A percentile compares a stretch with the other conserved stretches of the same genome.
Evolutionary conservation across 164 flowering plant species (phyloP).

Genomic region (Hamamelis virginiana): DNA sequence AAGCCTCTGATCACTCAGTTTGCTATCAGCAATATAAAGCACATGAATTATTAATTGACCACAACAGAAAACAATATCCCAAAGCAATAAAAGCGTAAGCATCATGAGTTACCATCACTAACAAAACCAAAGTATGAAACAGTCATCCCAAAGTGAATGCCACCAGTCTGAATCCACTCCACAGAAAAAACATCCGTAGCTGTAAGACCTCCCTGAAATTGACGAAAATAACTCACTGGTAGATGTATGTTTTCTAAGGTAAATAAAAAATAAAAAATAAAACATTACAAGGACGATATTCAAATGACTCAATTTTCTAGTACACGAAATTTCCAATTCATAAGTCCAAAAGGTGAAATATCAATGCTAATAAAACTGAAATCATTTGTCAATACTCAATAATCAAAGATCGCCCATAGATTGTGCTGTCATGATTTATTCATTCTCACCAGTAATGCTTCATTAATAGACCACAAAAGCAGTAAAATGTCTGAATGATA

Average conservation of each 20-base stretch:
- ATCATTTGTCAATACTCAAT: too few species aligned
- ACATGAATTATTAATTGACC: not conserved
- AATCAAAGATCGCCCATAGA: too few species aligned
- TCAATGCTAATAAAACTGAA: too few species aligned
- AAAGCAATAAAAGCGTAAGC: too few species aligned
- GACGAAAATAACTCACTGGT: slow-evolving; percentile 16
- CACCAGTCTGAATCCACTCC: slow-evolving; percentile 89
- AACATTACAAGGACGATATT: not conserved
- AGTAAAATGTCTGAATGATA: too few species aligned
- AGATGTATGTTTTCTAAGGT: not conserved
- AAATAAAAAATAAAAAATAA: slow-evolving; percentile 1
- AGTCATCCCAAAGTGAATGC: slow-evolving; percentile 89
- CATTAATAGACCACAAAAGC: too few species aligned
- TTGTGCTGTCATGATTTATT: too few species aligned
- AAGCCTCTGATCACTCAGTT: not conserved
- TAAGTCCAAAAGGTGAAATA: too few species aligned
- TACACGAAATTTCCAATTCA: too few species aligned
- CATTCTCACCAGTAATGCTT: too few species aligned
- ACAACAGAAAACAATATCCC: not conserved
- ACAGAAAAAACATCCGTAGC: slow-evolving; percentile 98
- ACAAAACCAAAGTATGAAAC: slow-evolving; percentile 96
- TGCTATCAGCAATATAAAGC: not conserved
- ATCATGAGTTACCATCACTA: slow-evolving; percentile 75
- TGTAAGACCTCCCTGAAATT: slow-evolving; percentile 90
- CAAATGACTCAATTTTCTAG: not conserved